Base-by-base conservation (phyloP, 1,139 yeast species). In the Suhomyces terraborum region DNA sequence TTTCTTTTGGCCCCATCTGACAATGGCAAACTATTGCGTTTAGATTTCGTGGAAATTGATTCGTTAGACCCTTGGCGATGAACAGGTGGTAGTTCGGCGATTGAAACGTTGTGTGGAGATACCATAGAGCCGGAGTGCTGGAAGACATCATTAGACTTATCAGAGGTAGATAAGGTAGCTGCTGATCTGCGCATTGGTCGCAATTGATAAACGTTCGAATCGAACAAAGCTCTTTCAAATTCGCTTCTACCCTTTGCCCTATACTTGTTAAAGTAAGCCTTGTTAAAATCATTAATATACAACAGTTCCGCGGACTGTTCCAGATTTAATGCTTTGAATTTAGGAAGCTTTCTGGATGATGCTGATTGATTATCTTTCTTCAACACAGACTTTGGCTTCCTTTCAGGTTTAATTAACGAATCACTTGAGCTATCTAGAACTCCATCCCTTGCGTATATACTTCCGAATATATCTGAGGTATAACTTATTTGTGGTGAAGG, bases 401-500 rank as follows among this genome's bases (percentile, higher is more conserved):
- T 26, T 19, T 20, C 30, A 7, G 20, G 22, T 8, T 26, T 24
- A 4, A 14, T 5, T n/a, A 30, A 28, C 6, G 40, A 36, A 6
- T 24, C 36, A 8, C 13, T 35, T 8, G 44, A 38, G 7, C 12
- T 25, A 18, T 19, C 32, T 12, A 30, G 20, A 13, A 30, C 28
- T n/a, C 23, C 36, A 17, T 30, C 41, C 17, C 34, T 34, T 5
- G 43, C 36, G 34, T 49, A 48, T 2, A 51, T 43, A 35, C 51
- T 49, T 5, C 67, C 68, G 45, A 64, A 62, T 20, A 63, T 54
- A 25, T 63, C 61, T 1, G 69, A 62, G 12, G 64, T 50, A 34
- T 62, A 61, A 41, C 73, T 66, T 14, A 68, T 64, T 48, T 68
- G 73, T 3, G 74, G 74, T 1, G 74, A 68, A 1, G 74, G 73